These are phyloP conservation scores for Solanum pinnatisectum DNA, from an alignment of 257 asterid species.

Conservation along the genomic window DNA sequence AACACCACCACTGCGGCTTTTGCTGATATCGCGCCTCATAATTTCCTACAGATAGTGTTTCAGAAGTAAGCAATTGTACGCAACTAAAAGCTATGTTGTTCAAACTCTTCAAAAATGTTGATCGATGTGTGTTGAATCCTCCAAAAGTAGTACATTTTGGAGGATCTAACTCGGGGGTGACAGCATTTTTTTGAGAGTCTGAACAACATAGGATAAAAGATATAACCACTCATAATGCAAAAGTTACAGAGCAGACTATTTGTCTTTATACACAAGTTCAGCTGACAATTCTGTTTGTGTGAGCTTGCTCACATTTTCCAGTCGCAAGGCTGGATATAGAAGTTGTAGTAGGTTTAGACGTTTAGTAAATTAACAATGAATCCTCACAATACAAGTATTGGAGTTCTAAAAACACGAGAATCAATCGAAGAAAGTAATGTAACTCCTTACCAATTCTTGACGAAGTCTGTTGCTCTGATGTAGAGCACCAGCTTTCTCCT, in stretches of 20 bases:
- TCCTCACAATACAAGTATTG: neutral
- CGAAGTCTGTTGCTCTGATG: constrained; percentile 55
- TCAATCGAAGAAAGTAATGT: neutral
- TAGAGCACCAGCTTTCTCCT: constrained; percentile 60
- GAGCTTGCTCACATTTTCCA: neutral
- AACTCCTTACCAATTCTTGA: constrained; percentile 56
- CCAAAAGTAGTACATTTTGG: neutral
- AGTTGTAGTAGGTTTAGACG: neutral
- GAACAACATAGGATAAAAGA: neutral
- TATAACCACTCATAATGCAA: neutral
- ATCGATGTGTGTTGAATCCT: neutral
- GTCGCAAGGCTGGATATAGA: neutral
- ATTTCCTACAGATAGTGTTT: constrained; percentile 1
- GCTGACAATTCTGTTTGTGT: neutral
- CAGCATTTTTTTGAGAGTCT: neutral
- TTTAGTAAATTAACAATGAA: neutral
- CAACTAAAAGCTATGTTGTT: neutral
- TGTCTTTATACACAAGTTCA: neutral
- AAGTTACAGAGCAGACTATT: neutral
- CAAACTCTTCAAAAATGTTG: neutral
- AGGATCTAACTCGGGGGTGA: neutral
- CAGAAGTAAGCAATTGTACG: neutral
- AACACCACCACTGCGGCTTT: constrained; percentile 3
- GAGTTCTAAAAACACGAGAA: neutral
- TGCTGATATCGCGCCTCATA: constrained; percentile 2